Evolutionary conservation across 2,329 filamentous ascomycete genomes (phyloP).

Genomic region (Camillea tinctor): DNA sequence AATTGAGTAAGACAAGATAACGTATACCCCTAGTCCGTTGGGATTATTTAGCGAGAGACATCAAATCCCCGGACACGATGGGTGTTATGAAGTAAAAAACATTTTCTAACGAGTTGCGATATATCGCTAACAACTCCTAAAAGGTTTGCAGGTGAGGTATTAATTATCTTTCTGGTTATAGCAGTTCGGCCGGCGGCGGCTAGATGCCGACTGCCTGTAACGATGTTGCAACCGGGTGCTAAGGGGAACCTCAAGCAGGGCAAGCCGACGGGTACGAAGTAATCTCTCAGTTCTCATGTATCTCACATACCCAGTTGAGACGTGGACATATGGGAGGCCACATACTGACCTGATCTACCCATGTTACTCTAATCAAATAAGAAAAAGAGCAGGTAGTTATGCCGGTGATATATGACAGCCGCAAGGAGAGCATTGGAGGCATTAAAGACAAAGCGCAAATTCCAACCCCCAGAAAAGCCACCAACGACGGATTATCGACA

Average conservation of each 20-base stretch:
- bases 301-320: not conserved
- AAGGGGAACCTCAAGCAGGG: not conserved
- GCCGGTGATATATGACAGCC: not conserved
- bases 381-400: not conserved
- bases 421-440: not conserved
- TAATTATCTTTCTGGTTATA: not conserved
- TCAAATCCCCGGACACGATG: not conserved
- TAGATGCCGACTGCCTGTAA: not conserved
- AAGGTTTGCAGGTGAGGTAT: not conserved
- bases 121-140: not conserved
- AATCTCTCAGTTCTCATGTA: not conserved
- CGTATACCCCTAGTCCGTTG: not conserved
- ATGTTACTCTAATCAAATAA: not conserved
- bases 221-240: not conserved
- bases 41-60: not conserved
- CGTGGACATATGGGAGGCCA: not conserved
- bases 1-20: not conserved
- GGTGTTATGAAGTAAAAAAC: not conserved
- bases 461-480: not conserved
- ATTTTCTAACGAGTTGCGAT: not conserved
- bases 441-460: not conserved
- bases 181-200: too few species aligned
- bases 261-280: not conserved
- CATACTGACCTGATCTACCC: not conserved
- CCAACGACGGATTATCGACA: not conserved